phyloP scores from a whole-genome alignment of 768 basidiomycete species.

The Cubamyces lactineus region DNA sequence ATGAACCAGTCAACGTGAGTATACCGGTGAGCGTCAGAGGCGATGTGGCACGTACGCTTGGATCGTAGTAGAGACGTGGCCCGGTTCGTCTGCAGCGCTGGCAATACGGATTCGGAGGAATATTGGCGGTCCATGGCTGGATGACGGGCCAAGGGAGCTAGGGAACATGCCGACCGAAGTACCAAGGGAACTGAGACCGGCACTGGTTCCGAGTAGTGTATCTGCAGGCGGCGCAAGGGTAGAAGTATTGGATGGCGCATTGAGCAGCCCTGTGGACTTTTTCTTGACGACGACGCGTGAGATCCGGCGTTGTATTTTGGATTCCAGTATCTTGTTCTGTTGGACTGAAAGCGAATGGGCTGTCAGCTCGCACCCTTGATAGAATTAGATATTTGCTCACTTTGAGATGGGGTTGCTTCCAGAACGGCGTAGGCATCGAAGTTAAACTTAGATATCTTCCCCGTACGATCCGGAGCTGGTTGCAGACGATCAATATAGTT shows the following conservation, averaged over 20 bases:
- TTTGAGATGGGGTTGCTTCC: constrained; percentile 71
- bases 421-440: constrained; percentile 89
- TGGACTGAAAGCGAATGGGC: constrained; percentile 42
- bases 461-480: constrained; percentile 85
- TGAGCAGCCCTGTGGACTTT: constrained; percentile 53
- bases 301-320: constrained; percentile 80
- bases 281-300: constrained; percentile 68
- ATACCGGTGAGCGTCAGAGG: neutral
- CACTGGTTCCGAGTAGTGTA: constrained; percentile 47
- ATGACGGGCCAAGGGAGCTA: constrained; percentile 69
- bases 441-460: constrained; percentile 85
- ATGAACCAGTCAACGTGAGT: neutral
- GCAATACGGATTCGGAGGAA: constrained; percentile 83
- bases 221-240: constrained; percentile 45
- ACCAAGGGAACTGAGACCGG: constrained; percentile 35
- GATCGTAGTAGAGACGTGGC: constrained; percentile 88
- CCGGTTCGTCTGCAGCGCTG: constrained; percentile 72
- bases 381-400: constrained; percentile 42
- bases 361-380: neutral
- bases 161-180: constrained; percentile 49
- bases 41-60: constrained; percentile 68
- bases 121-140: constrained; percentile 76
- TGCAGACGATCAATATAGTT: constrained; percentile 5
- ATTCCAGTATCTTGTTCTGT: constrained; percentile 82
- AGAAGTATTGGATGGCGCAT: constrained; percentile 30